These are phyloP conservation scores for Aureobasidium lini DNA, from an alignment of 2,329 filamentous ascomycete genomes.

Conservation along the genomic window DNA sequence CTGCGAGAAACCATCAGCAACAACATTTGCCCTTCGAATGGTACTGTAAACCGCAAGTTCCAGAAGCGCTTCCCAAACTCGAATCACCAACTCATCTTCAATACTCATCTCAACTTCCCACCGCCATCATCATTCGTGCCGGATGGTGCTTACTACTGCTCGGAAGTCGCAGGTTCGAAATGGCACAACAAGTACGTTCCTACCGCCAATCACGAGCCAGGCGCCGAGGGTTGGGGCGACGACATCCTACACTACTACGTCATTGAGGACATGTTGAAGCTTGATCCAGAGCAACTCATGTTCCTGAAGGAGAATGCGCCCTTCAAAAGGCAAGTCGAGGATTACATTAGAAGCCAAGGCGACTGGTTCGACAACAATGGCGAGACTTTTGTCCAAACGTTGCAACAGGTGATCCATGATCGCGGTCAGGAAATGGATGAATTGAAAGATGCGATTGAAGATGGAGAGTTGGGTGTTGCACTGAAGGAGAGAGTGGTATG, in stretches of 20 bases:
- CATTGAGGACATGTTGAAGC: conserved; percentile 57
- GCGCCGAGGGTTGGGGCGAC: conserved; percentile 57
- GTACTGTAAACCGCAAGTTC: conserved; percentile 52
- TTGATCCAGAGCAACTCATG: conserved; percentile 53
- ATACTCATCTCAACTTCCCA: conserved; percentile 45
- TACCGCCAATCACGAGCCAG: conserved; percentile 29
- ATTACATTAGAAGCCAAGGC: conserved; percentile 44
- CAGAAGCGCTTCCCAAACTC: conserved; percentile 47
- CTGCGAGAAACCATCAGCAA: conserved; percentile 49
- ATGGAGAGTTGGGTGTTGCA: conserved; percentile 63
- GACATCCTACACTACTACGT: conserved; percentile 58
- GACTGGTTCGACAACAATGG: conserved; percentile 59
- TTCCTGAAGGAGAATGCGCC: conserved; percentile 50
- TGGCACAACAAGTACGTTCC: conserved; percentile 16
- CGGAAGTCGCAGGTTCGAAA: not conserved
- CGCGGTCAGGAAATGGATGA: conserved; percentile 45
- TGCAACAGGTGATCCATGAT: conserved; percentile 50
- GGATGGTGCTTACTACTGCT: conserved; percentile 8
- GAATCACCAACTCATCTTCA: conserved; percentile 45
- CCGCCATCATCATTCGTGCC: conserved; percentile 23
- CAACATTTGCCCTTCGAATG: conserved; percentile 56
- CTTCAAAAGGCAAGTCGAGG: conserved; percentile 51
- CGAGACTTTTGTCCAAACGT: conserved; percentile 53
- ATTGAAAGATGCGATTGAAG: conserved; percentile 58
- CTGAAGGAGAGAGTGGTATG: not conserved